These are phyloP conservation scores for Microbotryum scabiosae DNA, from an alignment of 1,284 basidiomycete species.

Conservation along the genomic window DNA sequence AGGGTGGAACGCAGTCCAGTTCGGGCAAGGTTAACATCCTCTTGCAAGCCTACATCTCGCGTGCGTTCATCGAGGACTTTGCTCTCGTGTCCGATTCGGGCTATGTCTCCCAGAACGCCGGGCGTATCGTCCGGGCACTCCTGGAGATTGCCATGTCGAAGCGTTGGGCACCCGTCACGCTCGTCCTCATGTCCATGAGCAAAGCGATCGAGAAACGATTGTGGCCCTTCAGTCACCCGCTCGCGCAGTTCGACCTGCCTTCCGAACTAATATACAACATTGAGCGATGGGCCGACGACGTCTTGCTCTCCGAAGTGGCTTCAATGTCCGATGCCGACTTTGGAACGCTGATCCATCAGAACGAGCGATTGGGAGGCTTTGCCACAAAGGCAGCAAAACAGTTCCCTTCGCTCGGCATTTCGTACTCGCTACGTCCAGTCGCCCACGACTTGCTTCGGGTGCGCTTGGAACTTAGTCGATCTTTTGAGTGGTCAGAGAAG, in stretches of 20 bases:
- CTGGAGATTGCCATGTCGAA: slow-evolving; percentile 88
- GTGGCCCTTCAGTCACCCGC: slow-evolving; percentile 93
- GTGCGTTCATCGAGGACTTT: slow-evolving; percentile 78
- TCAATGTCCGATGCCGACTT: slow-evolving; percentile 64
- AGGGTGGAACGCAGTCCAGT: slow-evolving; percentile 69
- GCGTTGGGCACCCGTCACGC: slow-evolving; percentile 77
- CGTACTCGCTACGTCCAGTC: slow-evolving; percentile 64
- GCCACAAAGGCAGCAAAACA: slow-evolving; percentile 72
- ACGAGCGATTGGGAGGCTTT: slow-evolving; percentile 72
- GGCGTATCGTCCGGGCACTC: slow-evolving; percentile 84
- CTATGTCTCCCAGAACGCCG: slow-evolving; percentile 76
- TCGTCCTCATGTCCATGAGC: slow-evolving; percentile 79
- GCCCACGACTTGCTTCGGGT: slow-evolving; percentile 77
- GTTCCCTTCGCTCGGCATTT: slow-evolving; percentile 69
- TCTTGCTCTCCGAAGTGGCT: slow-evolving; percentile 67
- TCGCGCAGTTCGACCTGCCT: slow-evolving; percentile 68
- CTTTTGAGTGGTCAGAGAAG: slow-evolving; percentile 78
- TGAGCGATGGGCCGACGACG: slow-evolving; percentile 74
- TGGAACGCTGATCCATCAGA: slow-evolving; percentile 76
- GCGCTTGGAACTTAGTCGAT: slow-evolving; percentile 49
- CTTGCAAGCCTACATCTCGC: slow-evolving; percentile 83
- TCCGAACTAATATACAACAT: slow-evolving; percentile 73
- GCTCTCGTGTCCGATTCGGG: slow-evolving; percentile 92
- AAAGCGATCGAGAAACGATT: slow-evolving; percentile 63
- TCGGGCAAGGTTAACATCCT: slow-evolving; percentile 93